A percentile compares a stretch with the other conserved stretches of the same genome.
Conservation (phyloP, 2,329 filamentous ascomycete genomes). For the Fusarium papillatum region DNA sequence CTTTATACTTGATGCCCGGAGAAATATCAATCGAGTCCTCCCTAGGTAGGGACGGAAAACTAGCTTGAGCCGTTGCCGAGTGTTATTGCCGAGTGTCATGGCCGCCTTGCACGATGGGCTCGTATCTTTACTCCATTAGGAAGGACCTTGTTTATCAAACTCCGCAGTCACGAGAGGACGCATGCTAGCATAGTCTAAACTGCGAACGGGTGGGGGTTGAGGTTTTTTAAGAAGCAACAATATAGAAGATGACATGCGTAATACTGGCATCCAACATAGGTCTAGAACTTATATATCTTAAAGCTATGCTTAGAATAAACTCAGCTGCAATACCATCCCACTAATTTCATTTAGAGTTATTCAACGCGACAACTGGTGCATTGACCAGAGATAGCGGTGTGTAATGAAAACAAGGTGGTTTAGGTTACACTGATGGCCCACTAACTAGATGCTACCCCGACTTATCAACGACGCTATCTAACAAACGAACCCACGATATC, state of each 20-base stretch:
- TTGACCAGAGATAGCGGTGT: neutral
- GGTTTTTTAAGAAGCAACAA: neutral
- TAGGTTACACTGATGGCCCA: neutral
- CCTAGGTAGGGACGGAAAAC: neutral
- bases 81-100: neutral
- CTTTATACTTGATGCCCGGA: neutral
- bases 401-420: neutral
- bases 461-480: neutral
- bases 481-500: neutral
- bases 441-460: neutral
- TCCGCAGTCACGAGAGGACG: neutral
- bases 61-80: neutral
- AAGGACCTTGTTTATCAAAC: neutral
- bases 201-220: neutral
- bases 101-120: neutral
- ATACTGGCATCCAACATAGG: neutral
- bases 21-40: neutral
- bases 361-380: neutral
- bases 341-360: neutral
- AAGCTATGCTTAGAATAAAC: neutral
- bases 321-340: neutral
- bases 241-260: neutral
- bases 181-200: neutral
- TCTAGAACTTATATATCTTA: neutral
- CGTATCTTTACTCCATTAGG: neutral